Percentiles rank a stretch among this genome's conserved stretches.
phyloP scores from a whole-genome alignment of 2,329 filamentous ascomycete genomes.

The Achaetomium macrosporum region DNA sequence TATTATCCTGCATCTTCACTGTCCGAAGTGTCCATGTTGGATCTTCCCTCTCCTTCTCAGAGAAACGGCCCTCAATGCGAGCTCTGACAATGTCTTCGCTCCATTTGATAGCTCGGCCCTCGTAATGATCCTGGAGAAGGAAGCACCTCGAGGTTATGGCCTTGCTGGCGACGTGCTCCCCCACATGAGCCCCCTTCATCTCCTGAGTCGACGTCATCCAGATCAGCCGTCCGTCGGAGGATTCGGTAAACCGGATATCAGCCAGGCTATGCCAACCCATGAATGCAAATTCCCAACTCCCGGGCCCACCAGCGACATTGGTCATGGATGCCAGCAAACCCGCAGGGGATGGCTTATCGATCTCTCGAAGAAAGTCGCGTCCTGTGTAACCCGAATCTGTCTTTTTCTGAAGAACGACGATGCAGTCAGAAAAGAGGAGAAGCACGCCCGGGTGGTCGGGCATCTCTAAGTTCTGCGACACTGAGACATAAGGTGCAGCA shows the following conservation, averaged over 20 bases:
- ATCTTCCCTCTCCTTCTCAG: slow-evolving; percentile 76
- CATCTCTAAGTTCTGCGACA: slow-evolving; percentile 35
- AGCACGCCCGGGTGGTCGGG: slow-evolving; percentile 61
- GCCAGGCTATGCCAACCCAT: slow-evolving; percentile 64
- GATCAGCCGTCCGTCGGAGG: slow-evolving; percentile 55
- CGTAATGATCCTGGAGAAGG: slow-evolving; percentile 66
- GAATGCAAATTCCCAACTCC: slow-evolving; percentile 67
- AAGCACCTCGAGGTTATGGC: slow-evolving; percentile 61
- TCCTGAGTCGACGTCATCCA: slow-evolving; percentile 63
- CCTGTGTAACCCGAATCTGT: slow-evolving; percentile 59
- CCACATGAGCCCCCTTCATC: slow-evolving; percentile 49
- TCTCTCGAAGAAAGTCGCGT: slow-evolving; percentile 72
- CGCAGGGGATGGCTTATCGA: slow-evolving; percentile 71
- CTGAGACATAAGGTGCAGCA: slow-evolving; percentile 57
- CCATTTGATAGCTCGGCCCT: slow-evolving; percentile 69
- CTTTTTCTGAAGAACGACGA: slow-evolving; percentile 71
- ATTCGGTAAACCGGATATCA: slow-evolving; percentile 68
- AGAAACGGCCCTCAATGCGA: slow-evolving; percentile 75
- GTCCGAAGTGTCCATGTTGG: slow-evolving; percentile 75
- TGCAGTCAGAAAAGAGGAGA: slow-evolving; percentile 75
- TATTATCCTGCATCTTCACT: slow-evolving; percentile 55
- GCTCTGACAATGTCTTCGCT: slow-evolving; percentile 84
- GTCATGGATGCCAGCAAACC: slow-evolving; percentile 58
- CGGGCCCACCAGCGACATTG: slow-evolving; percentile 54
- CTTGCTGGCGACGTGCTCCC: slow-evolving; percentile 43